A percentile compares a stretch with the other conserved stretches of the same genome.
phyloP scores from a whole-genome alignment of 2,329 filamentous ascomycete species.

The Venturia effusa region DNA sequence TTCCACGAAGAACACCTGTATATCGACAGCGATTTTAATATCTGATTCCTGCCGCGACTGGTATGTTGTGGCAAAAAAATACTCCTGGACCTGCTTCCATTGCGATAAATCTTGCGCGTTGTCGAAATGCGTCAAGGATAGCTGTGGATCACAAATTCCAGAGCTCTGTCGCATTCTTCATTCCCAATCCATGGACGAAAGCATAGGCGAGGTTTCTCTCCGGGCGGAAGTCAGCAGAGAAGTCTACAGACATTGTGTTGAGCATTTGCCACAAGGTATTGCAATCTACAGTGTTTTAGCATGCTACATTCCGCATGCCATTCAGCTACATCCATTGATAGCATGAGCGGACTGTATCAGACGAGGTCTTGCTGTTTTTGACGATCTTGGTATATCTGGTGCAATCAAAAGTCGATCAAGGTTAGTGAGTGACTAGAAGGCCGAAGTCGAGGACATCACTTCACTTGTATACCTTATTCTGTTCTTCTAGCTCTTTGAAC shows the following conservation, averaged over 20 bases:
- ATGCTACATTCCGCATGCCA: background rate
- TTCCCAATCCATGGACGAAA: background rate
- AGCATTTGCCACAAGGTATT: too few relatives aligned
- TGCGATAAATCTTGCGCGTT: background rate
- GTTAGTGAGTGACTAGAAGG: background rate
- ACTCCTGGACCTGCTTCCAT: background rate
- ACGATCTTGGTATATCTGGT: background rate
- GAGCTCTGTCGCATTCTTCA: background rate
- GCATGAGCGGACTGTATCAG: too few relatives aligned
- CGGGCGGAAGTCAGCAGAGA: background rate
- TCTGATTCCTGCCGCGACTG: background rate
- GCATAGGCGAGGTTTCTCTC: background rate
- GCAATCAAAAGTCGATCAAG: background rate
- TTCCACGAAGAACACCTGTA: background rate
- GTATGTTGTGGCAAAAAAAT: background rate
- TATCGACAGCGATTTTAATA: background rate
- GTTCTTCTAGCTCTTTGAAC: background rate
- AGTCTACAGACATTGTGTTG: too few relatives aligned
- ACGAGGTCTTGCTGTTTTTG: too few relatives aligned
- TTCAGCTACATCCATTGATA: background rate
- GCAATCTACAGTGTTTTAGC: too few relatives aligned
- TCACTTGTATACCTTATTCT: background rate
- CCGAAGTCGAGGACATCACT: background rate
- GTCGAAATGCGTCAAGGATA: background rate
- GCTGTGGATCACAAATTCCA: too few relatives aligned